Percentiles rank a stretch among this genome's conserved stretches.
Conservation (phyloP, 2,329 filamentous ascomycete genomes). For the Paecilomyces dactylethromorphus region DNA sequence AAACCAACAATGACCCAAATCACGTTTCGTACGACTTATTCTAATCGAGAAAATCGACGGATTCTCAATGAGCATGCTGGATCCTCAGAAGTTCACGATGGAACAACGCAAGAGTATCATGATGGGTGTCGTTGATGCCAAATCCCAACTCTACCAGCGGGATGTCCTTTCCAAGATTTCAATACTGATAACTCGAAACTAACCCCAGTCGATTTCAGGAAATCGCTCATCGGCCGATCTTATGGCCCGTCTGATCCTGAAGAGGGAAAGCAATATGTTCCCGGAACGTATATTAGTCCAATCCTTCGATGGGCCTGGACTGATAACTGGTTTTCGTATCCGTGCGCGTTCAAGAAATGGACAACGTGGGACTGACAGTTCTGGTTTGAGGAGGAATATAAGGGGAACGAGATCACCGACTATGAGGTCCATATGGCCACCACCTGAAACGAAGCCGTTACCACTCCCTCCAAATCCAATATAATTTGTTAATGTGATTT, state of each 20-base stretch:
- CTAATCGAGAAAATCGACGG: background rate
- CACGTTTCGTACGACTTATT: background rate
- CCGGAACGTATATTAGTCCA: background rate
- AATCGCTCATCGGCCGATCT: background rate
- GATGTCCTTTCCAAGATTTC: background rate
- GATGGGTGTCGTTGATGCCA: background rate
- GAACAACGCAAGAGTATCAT: background rate
- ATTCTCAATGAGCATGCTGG: background rate
- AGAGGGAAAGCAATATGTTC: background rate
- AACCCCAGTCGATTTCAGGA: background rate
- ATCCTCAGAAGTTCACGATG: background rate
- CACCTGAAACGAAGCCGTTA: background rate
- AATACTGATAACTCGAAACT: background rate
- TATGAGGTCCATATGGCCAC: background rate
- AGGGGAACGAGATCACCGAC: background rate
- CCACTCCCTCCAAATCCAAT: background rate
- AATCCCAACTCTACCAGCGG: background rate
- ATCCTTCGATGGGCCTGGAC: background rate
- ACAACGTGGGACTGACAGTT: background rate
- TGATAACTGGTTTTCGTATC: background rate
- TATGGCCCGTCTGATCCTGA: background rate
- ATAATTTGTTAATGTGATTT: background rate
- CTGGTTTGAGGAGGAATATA: background rate
- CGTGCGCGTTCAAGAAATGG: background rate
- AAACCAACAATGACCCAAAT: no score